phyloP scores from a whole-genome alignment of 2,329 filamentous ascomycete species.

The Pyrenophora graminea region DNA sequence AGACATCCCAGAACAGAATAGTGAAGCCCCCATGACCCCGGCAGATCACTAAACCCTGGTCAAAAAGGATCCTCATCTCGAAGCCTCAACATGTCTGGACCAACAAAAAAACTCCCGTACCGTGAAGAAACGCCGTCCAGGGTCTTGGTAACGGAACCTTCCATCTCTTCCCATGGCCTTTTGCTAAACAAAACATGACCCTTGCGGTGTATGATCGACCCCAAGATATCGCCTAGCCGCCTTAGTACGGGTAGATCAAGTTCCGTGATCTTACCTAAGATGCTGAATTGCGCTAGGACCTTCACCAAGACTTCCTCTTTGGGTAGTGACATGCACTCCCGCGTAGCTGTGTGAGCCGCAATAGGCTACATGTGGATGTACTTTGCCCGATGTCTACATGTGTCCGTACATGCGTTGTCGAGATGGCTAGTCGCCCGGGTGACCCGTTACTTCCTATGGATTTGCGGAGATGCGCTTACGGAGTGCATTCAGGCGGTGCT shows the following conservation, averaged over 20 bases:
- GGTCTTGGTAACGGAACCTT: conserved; percentile 11
- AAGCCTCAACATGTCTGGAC: conserved; percentile 1
- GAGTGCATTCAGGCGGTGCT: no score
- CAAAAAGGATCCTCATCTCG: neutral
- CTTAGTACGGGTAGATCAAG: conserved; percentile 25
- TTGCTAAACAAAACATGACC: neutral
- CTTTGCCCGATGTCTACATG: no score
- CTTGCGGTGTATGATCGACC: conserved; percentile 18
- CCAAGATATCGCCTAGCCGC: conserved; percentile 38
- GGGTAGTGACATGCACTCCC: neutral
- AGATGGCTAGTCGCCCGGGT: no score
- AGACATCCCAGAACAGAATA: neutral
- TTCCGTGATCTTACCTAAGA: conserved; percentile 22
- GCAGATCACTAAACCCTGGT: neutral
- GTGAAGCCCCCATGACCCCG: neutral
- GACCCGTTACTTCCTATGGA: no score
- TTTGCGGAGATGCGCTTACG: no score
- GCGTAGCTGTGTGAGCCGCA: conserved; percentile 20
- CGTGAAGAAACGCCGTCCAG: conserved; percentile 5
- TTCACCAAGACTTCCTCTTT: conserved; percentile 14
- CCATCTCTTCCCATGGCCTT: conserved; percentile 11
- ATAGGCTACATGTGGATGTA: neutral
- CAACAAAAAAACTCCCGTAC: neutral
- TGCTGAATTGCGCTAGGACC: conserved; percentile 7
- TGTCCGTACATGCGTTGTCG: no score